Percentiles rank a stretch among this genome's conserved stretches.
phyloP scores from a whole-genome alignment of 1,284 basidiomycete genomes.

The Gymnopus androsaceus region DNA sequence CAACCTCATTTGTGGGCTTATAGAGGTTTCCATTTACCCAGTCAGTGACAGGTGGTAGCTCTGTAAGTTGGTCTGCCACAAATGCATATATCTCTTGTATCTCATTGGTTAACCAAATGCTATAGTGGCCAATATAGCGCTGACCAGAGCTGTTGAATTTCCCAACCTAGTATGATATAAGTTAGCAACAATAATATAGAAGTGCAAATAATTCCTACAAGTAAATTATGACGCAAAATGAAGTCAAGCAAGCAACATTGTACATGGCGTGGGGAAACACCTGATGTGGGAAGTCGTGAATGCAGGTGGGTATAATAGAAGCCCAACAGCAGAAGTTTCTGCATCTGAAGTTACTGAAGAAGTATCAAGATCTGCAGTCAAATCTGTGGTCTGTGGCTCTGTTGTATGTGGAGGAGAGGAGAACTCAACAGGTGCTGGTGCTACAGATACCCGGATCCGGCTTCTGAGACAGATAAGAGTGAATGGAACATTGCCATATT shows the following conservation, averaged over 20 bases:
- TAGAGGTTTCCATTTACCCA: background rate
- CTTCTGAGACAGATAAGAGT: no score
- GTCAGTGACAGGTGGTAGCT: background rate
- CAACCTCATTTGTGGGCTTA: no score
- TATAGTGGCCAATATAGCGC: slow-evolving; percentile 20
- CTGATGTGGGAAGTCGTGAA: slow-evolving; percentile 22
- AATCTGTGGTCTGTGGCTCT: no score
- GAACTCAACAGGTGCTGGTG: no score
- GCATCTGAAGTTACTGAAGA: no score
- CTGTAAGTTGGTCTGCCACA: background rate
- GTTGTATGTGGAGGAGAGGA: no score
- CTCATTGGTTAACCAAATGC: slow-evolving; percentile 24
- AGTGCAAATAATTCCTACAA: slow-evolving; percentile 9
- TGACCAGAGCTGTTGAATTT: slow-evolving; percentile 23
- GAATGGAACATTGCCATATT: no score
- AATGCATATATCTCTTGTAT: slow-evolving; percentile 16
- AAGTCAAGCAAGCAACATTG: slow-evolving; percentile 24
- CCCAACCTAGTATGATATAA: slow-evolving; percentile 23
- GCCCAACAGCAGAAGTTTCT: no score
- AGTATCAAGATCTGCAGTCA: no score
- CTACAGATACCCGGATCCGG: no score
- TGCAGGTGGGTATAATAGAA: slow-evolving; percentile 22
- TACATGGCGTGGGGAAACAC: slow-evolving; percentile 25
- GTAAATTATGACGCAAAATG: slow-evolving; percentile 22
- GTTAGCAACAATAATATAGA: background rate